phyloP scores from a whole-genome alignment of 495 filamentous ascomycete genomes.

The Neurospora sp. region DNA sequence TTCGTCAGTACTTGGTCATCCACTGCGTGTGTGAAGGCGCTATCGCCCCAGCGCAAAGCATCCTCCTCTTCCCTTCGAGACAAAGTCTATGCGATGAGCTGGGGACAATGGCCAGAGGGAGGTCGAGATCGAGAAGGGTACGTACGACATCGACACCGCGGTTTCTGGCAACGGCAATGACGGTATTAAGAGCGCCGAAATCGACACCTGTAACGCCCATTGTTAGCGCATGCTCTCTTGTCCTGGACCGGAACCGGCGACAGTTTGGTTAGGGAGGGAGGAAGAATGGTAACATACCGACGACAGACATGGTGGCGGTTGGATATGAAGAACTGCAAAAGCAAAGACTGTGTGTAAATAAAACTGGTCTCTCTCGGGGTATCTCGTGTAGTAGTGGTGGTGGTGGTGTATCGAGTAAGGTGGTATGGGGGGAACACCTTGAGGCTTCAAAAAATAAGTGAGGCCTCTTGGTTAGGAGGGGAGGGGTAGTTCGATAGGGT shows the following conservation, averaged over 20 bases:
- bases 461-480: not conserved
- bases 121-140: conserved; percentile 20
- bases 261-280: not conserved
- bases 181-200: conserved; percentile 94
- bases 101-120: not conserved
- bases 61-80: not conserved
- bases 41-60: not conserved
- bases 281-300: conserved; percentile 22
- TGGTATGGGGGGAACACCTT: not conserved
- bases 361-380: not conserved
- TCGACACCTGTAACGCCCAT: conserved; percentile 54
- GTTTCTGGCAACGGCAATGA: conserved; percentile 93
- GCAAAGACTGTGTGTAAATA: conserved; percentile 17
- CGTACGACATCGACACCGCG: conserved; percentile 98
- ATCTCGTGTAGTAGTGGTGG: not conserved
- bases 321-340: conserved; percentile 7
- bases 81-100: not conserved
- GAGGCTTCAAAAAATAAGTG: not conserved
- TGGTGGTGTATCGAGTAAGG: not conserved
- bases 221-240: not conserved
- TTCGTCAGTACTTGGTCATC: conserved; percentile 1
- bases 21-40: not conserved
- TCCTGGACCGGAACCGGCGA: not conserved
- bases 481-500: not conserved
- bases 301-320: conserved; percentile 39